A percentile compares a stretch with the other conserved stretches of the same genome.
Conservation (phyloP, 1,139 yeast genomes). For the Suhomyces yuchorum region DNA sequence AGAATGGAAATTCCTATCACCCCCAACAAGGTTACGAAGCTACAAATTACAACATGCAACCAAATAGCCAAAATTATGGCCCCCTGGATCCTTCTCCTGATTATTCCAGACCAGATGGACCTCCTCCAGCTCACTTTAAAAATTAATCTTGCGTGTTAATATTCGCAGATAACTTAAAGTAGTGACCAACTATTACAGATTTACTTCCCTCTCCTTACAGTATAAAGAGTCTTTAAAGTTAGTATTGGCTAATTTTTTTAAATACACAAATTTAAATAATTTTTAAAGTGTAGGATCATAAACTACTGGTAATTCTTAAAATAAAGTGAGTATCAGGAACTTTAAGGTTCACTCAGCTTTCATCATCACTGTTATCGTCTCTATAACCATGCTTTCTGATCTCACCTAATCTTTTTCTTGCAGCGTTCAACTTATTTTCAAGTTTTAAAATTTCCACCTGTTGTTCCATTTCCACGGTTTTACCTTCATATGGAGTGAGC, state of each 20-base stretch:
- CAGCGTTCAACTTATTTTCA: constrained; percentile 69
- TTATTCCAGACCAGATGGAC: constrained; percentile 25
- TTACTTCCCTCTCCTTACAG: background rate
- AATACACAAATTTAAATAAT: background rate
- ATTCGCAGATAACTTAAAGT: no score
- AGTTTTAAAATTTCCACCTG: constrained; percentile 86
- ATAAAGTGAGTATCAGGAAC: background rate
- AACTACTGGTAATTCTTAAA: background rate
- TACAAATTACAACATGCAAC: background rate
- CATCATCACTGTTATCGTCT: constrained; percentile 59
- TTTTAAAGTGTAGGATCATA: background rate
- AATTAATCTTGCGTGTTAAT: constrained; percentile 22
- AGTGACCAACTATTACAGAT: background rate
- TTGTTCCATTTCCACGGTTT: constrained; percentile 89
- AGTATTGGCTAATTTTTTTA: background rate
- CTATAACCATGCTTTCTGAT: constrained; percentile 75
- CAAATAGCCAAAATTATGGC: constrained; percentile 3
- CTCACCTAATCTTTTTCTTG: constrained; percentile 83
- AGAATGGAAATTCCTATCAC: background rate
- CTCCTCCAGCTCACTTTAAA: constrained; percentile 25
- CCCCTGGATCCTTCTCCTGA: constrained; percentile 15
- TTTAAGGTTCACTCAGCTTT: constrained; percentile 18
- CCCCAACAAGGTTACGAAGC: background rate
- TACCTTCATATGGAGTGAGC: constrained; percentile 78
- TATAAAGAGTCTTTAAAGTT: background rate